These are phyloP conservation scores for Blastobotrys illinoisensis DNA, from an alignment of 1,139 yeast species.

Conservation along the genomic window DNA sequence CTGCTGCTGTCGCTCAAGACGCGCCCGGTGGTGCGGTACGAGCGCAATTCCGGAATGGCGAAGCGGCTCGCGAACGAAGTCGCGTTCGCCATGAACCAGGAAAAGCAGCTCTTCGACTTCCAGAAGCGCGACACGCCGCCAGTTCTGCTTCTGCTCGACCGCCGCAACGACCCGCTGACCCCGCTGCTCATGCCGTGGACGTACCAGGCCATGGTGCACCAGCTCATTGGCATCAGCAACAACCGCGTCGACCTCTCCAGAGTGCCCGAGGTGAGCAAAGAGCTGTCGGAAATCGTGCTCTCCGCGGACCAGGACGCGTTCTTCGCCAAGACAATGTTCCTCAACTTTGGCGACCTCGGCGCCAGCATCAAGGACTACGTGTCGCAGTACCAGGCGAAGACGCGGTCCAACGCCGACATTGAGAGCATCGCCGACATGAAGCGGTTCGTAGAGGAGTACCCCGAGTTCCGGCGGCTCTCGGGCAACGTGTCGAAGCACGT, in stretches of 20 bases:
- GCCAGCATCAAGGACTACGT: slow-evolving; percentile 84
- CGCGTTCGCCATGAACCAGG: slow-evolving; percentile 34
- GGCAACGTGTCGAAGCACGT: slow-evolving; percentile 93
- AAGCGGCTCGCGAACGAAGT: slow-evolving; percentile 67
- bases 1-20: slow-evolving; percentile 65
- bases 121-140: slow-evolving; percentile 61
- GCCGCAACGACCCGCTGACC: slow-evolving; percentile 87
- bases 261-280: slow-evolving; percentile 42
- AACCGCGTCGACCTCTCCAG: slow-evolving; percentile 66
- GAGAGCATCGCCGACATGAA: slow-evolving; percentile 85
- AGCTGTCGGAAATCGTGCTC: slow-evolving; percentile 52
- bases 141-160: slow-evolving; percentile 67
- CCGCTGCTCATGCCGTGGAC: slow-evolving; percentile 96
- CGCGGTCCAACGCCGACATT: slow-evolving; percentile 65
- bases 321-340: slow-evolving; percentile 71
- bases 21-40: slow-evolving; percentile 75
- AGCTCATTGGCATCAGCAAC: slow-evolving; percentile 71
- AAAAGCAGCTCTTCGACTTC: slow-evolving; percentile 60
- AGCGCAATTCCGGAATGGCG: slow-evolving; percentile 56
- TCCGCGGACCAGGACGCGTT: slow-evolving; percentile 69
- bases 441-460: slow-evolving; percentile 82
- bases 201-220: slow-evolving; percentile 96
- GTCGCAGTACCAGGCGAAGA: slow-evolving; percentile 71
- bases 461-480: slow-evolving; percentile 83
- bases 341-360: slow-evolving; percentile 92